Evolutionary conservation across 768 basidiomycete species (phyloP).

Genomic region (Tulasnella calospora): DNA sequence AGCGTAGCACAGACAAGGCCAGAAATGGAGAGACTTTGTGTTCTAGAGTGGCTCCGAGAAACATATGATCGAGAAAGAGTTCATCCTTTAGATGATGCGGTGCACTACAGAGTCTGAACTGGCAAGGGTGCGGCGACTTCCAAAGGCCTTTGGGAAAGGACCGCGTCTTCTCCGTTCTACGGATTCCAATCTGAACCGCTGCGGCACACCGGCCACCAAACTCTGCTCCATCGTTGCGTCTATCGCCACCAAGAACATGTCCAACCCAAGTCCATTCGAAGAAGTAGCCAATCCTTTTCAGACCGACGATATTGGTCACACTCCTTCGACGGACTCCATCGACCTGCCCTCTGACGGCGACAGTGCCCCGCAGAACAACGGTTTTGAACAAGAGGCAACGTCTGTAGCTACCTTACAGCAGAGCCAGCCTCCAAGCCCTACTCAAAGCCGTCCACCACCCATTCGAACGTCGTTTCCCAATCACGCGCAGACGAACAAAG

Average conservation of each 20-base stretch:
- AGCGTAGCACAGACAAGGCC: too few species aligned
- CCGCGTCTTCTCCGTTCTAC: conserved; percentile 9
- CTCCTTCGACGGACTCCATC: conserved; percentile 42
- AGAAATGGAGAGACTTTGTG: too few species aligned
- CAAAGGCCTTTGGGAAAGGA: not conserved
- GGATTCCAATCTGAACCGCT: conserved; percentile 9
- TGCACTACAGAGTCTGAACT: too few species aligned
- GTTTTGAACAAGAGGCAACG: not conserved
- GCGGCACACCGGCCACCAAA: conserved; percentile 5
- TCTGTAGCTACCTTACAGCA: not conserved
- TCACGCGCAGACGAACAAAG: conserved; percentile 43
- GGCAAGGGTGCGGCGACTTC: not conserved
- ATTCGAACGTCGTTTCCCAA: not conserved
- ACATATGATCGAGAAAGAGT: too few species aligned
- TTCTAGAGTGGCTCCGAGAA: too few species aligned
- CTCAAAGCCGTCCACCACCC: not conserved
- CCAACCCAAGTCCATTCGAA: conserved; percentile 33
- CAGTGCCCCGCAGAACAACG: not conserved
- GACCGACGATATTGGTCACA: conserved; percentile 37
- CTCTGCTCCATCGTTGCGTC: not conserved
- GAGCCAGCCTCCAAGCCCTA: conserved; percentile 6
- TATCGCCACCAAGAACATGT: not conserved
- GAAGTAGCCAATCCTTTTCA: conserved; percentile 44
- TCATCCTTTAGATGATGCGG: not conserved
- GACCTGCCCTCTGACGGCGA: conserved; percentile 6